phyloP scores from a whole-genome alignment of 202 grass and related monocot species.

The Eragrostis tef region DNA sequence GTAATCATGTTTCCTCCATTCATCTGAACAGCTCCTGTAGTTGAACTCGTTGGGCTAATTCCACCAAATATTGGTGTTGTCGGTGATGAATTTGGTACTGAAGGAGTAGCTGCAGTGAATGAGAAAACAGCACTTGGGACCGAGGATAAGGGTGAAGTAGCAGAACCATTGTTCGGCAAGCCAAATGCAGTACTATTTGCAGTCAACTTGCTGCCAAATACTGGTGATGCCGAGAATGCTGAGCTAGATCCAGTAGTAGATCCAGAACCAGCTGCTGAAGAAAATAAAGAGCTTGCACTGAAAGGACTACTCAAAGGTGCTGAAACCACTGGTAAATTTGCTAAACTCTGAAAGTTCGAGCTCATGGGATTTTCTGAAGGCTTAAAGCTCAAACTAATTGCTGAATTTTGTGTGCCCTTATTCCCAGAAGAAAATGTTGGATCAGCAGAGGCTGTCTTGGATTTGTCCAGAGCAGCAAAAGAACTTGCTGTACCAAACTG shows the following conservation, averaged over 20 bases:
- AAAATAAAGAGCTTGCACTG: slow-evolving; percentile 23
- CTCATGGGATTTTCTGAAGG: slow-evolving; percentile 22
- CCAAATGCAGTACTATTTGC: slow-evolving; percentile 29
- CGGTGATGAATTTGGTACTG: slow-evolving; percentile 42
- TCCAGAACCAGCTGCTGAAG: slow-evolving; percentile 23
- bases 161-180: slow-evolving; percentile 18
- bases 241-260: slow-evolving; percentile 31
- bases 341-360: slow-evolving; percentile 14
- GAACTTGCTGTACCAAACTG: slow-evolving; percentile 33
- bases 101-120: slow-evolving; percentile 42
- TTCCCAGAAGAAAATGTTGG: slow-evolving; percentile 29
- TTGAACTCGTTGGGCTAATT: slow-evolving; percentile 12
- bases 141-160: slow-evolving; percentile 34
- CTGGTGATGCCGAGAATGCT: slow-evolving; percentile 26
- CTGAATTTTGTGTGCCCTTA: slow-evolving; percentile 36
- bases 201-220: slow-evolving; percentile 40
- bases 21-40: slow-evolving; percentile 36
- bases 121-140: slow-evolving; percentile 39
- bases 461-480: slow-evolving; percentile 1
- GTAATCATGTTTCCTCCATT: slow-evolving; percentile 37
- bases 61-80: slow-evolving; percentile 42
- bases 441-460: slow-evolving; percentile 24
- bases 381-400: slow-evolving; percentile 27
- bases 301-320: slow-evolving; percentile 27
- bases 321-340: slow-evolving; percentile 36